These are phyloP conservation scores for Dipteronia sinensis DNA, from an alignment of 345 rosid species.

Conservation along the genomic window DNA sequence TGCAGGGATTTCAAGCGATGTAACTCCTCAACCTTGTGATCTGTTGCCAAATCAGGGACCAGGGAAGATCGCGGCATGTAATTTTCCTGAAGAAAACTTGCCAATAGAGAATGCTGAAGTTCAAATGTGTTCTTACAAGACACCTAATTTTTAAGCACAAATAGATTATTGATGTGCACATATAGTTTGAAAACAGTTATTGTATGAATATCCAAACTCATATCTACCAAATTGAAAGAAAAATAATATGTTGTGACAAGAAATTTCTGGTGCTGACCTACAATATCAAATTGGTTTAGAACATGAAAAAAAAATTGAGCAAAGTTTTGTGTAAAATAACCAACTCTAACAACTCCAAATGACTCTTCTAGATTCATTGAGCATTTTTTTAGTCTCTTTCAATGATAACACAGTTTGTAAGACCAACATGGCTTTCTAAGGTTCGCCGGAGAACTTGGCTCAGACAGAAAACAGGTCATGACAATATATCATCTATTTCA, in stretches of 20 bases:
- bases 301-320: not conserved
- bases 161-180: not conserved
- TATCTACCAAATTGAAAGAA: not conserved
- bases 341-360: no score
- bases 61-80: constrained; percentile 38
- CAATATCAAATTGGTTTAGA: not conserved
- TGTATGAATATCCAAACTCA: not conserved
- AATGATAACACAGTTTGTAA: not conserved
- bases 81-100: constrained; percentile 59
- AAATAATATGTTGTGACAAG: not conserved
- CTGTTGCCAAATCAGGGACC: constrained; percentile 48
- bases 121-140: constrained; percentile 44
- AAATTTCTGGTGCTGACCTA: not conserved
- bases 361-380: not conserved
- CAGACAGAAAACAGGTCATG: no score
- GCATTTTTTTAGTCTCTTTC: not conserved
- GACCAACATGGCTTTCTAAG: not conserved
- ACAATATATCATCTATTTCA: no score
- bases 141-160: constrained; percentile 33
- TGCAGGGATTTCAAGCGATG: constrained; percentile 57
- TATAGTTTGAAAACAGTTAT: constrained; percentile 8
- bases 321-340: no score
- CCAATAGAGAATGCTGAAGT: constrained; percentile 51
- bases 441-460: not conserved
- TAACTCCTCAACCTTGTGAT: constrained; percentile 63